Conservation (phyloP, 2,329 filamentous ascomycete species). For the Aspergillus sp. region DNA sequence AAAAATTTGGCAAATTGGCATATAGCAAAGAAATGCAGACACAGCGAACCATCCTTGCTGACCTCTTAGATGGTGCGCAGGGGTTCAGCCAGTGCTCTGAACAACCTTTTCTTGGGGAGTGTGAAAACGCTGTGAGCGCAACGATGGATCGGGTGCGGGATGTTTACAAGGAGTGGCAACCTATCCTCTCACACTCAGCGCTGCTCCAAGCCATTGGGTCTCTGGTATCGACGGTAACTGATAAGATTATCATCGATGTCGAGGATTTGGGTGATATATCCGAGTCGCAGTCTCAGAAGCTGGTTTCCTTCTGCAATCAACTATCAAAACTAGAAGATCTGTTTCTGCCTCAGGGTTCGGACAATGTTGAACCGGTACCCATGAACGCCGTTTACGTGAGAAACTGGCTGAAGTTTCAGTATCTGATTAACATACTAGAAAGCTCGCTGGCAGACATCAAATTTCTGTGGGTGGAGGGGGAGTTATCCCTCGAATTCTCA, state of each 20-base stretch:
- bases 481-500: constrained; percentile 61
- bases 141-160: constrained; percentile 58
- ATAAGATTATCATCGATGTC: constrained; percentile 61
- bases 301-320: constrained; percentile 58
- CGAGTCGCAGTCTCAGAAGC: constrained; percentile 59
- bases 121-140: constrained; percentile 59
- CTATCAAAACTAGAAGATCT: constrained; percentile 57
- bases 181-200: constrained; percentile 59
- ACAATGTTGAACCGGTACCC: constrained; percentile 39
- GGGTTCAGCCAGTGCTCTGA: constrained; percentile 61
- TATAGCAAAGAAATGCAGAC: constrained; percentile 66
- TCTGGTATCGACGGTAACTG: constrained; percentile 56
- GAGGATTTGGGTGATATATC: constrained; percentile 65
- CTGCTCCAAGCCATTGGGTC: constrained; percentile 63
- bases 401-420: constrained; percentile 66
- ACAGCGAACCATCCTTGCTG: constrained; percentile 61
- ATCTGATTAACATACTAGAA: constrained; percentile 62
- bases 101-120: constrained; percentile 59
- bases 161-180: constrained; percentile 58
- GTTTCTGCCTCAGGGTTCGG: constrained; percentile 49
- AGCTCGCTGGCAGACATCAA: constrained; percentile 64
- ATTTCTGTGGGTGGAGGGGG: constrained; percentile 65
- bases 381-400: constrained; percentile 62
- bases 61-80: constrained; percentile 63
- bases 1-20: constrained; percentile 59